Base-by-base conservation (phyloP, 2,329 filamentous ascomycete species). In the Alternaria burnsii region DNA sequence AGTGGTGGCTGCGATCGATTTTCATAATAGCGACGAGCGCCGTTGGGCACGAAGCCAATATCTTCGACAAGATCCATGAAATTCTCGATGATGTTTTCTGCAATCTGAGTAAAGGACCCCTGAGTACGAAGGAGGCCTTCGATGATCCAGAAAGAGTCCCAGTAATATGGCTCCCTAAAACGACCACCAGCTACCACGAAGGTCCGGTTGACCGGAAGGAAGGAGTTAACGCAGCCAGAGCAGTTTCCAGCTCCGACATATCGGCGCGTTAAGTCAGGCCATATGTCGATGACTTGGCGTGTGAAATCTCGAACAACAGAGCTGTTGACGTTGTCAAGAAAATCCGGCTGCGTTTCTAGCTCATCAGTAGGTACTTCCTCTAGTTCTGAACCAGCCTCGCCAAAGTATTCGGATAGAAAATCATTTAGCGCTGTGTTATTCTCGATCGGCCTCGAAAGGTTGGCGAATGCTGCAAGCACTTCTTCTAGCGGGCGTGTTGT, bases 181-280 rank as follows among this genome's bases (percentile, higher is more conserved):
- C 89, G 86, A n/a, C 89, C 88, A 12, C 88, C 88, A 4, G 88
- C 88, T 16, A 91, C 84, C n/a, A 91, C 87, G 69, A 91, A 91
- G 3, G 87, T 88, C 58, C 87, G 85, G 69, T 89, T 89, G 60
- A 91, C 73, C 7, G 88, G 86, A 57, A 91, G 86, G 76, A 89
- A 90, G 72, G 88, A 90, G 68, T 84, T 84, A 34, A 87, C 87
- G 62, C 88, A 91, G 34, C 82, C 82, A 9, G 82, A 79, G 79
- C 88, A 90, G 38, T 77, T 76, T 10, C 62, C 65, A 28, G 70
- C 67, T 16, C 74, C 75, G 67, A 84, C 84, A 72, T 90, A 90
- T 22, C 81, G 79, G 36, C 89, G 82, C 5, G 89, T 91, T 48
- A 91, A 78, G 61, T 89, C 86, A 14, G 88, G 88, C 89, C 89